Evolutionary conservation across 2,329 filamentous ascomycete species (phyloP).

Genomic region (Microdochium trichocladiopsis): DNA sequence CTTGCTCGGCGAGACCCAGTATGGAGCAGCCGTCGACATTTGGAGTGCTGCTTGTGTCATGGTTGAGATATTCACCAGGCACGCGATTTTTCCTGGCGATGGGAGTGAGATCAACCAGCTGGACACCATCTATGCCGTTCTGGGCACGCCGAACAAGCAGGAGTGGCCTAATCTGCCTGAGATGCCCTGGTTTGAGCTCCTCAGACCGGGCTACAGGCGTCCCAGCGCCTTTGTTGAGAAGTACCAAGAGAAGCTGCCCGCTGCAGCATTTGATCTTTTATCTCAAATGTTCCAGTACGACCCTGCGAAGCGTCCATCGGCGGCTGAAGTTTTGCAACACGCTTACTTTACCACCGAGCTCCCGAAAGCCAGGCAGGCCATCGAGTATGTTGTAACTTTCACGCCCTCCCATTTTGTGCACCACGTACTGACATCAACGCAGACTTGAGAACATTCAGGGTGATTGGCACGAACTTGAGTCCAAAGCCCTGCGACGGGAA

Average conservation of each 20-base stretch:
- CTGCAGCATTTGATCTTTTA: slow-evolving; percentile 77
- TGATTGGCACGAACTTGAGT: slow-evolving; percentile 99
- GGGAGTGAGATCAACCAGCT: slow-evolving; percentile 94
- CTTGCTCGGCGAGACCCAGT: slow-evolving; percentile 83
- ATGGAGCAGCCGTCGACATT: slow-evolving; percentile 84
- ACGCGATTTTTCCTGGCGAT: slow-evolving; percentile 91
- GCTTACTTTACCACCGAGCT: slow-evolving; percentile 82
- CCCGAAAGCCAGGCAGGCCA: slow-evolving; percentile 67
- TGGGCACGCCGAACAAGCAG: slow-evolving; percentile 77
- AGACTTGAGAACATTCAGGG: slow-evolving; percentile 76
- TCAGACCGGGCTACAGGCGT: slow-evolving; percentile 69
- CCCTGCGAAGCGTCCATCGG: slow-evolving; percentile 73
- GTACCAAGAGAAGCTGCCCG: slow-evolving; percentile 70
- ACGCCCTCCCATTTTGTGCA: slow-evolving; percentile 1
- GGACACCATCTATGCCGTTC: slow-evolving; percentile 89
- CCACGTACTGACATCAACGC: slow-evolving; percentile 7
- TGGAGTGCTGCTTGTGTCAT: slow-evolving; percentile 98
- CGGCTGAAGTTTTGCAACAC: slow-evolving; percentile 77
- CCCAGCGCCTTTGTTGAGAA: slow-evolving; percentile 74
- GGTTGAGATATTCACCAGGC: slow-evolving; percentile 89
- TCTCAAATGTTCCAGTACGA: slow-evolving; percentile 85
- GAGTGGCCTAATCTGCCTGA: slow-evolving; percentile 90
- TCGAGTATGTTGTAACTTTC: slow-evolving; percentile 56
- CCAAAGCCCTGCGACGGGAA: slow-evolving; percentile 86
- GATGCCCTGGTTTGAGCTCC: slow-evolving; percentile 94